A percentile compares a stretch with the other conserved stretches of the same genome.
These are phyloP conservation scores for Schwanniomyces polymorphus DNA, from an alignment of 805 yeast species.

Conservation along the genomic window DNA sequence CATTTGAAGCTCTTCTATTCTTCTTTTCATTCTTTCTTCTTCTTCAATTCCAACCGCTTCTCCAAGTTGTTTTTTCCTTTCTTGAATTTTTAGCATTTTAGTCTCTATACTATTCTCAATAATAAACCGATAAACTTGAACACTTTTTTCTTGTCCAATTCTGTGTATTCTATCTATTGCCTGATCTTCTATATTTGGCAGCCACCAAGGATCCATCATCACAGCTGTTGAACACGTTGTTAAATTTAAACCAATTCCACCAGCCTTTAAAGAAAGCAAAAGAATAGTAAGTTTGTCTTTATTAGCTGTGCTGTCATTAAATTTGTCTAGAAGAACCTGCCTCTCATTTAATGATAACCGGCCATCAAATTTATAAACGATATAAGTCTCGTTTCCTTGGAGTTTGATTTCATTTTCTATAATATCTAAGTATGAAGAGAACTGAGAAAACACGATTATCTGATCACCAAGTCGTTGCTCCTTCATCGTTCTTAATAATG, in stretches of 20 bases:
- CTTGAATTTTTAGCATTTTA: constrained; percentile 85
- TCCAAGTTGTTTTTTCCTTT: constrained; percentile 76
- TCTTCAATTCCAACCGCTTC: constrained; percentile 76
- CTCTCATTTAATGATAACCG: constrained; percentile 67
- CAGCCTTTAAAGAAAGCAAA: constrained; percentile 80
- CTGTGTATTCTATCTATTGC: constrained; percentile 91
- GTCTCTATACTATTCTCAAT: constrained; percentile 83
- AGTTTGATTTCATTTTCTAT: constrained; percentile 58
- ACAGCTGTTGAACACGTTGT: constrained; percentile 84
- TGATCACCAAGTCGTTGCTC: constrained; percentile 65
- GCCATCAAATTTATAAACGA: constrained; percentile 79
- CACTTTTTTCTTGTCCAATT: constrained; percentile 77
- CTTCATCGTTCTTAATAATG: constrained; percentile 54
- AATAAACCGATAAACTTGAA: constrained; percentile 76
- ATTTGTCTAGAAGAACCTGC: constrained; percentile 56
- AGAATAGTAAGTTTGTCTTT: constrained; percentile 47
- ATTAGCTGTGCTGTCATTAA: constrained; percentile 33
- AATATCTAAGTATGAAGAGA: constrained; percentile 77
- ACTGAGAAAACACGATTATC: constrained; percentile 88
- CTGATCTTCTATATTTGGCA: constrained; percentile 86
- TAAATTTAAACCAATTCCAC: constrained; percentile 89
- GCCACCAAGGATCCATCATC: constrained; percentile 98
- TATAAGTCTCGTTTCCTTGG: constrained; percentile 45
- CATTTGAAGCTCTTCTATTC: constrained; percentile 72
- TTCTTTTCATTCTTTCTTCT: constrained; percentile 66